phyloP scores from a whole-genome alignment of 495 filamentous ascomycete genomes.

The Penicillium arizonense region DNA sequence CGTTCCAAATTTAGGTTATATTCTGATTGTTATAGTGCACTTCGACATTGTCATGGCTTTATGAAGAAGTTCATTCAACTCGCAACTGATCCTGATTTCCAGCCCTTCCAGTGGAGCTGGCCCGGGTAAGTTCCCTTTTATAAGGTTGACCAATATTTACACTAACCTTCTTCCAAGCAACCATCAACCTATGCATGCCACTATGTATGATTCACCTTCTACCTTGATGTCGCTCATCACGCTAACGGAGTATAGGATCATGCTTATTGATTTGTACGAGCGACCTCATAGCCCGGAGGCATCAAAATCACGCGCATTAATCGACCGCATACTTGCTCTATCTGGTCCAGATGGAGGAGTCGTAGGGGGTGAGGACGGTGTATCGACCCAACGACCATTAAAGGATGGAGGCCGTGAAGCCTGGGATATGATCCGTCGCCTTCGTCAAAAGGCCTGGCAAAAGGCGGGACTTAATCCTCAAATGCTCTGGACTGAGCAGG shows the following conservation, averaged over 20 bases:
- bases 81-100: conserved; percentile 50
- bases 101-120: conserved; percentile 59
- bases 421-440: conserved; percentile 53
- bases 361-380: conserved; percentile 49
- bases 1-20: not conserved
- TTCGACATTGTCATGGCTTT: conserved; percentile 54
- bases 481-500: conserved; percentile 48
- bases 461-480: conserved; percentile 46
- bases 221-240: not conserved
- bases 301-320: conserved; percentile 44
- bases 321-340: conserved; percentile 52
- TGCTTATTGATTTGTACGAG: conserved; percentile 56
- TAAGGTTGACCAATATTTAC: not conserved
- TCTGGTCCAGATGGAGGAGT: conserved; percentile 53
- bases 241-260: conserved; percentile 34
- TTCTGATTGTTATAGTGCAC: conserved; percentile 37
- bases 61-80: conserved; percentile 55
- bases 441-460: conserved; percentile 52
- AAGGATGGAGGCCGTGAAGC: conserved; percentile 54
- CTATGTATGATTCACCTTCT: conserved; percentile 31
- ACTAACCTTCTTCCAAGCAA: conserved; percentile 28
- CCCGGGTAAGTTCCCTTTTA: conserved; percentile 33
- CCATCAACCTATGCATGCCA: conserved; percentile 56
- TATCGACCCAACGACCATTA: conserved; percentile 44
- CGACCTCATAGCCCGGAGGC: conserved; percentile 50